Evolutionary conservation across 2,329 filamentous ascomycete genomes (phyloP), one percentile per base, ranked within the genome.

Genomic region (Penicillium sp.): DNA sequence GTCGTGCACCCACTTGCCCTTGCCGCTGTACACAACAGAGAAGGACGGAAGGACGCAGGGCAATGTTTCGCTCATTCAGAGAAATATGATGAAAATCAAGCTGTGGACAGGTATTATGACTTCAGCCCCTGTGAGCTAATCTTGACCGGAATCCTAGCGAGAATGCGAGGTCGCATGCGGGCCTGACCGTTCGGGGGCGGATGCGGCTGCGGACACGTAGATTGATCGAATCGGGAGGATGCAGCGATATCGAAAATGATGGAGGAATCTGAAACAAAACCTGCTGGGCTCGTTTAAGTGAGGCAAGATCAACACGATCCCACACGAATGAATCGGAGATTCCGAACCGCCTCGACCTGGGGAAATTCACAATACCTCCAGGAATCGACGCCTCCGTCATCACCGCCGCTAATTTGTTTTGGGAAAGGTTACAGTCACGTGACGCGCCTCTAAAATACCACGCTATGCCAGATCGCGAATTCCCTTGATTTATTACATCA

Each of bases 381-480:
- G 39, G 45, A 50, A 45, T 50, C 41, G 39, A 48, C 41, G 42
- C 36, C 45, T 48, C 46, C 47, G 47, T 50, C 47, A 50, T 48
- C 33, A 25, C 14, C 20, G 20, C 36, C 25, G 18, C 43, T 37
- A 39, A 20, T 17, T 45, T 34, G 44, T 23, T 39, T 50, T 34
- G 30, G 44, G 45, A 16, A 30, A 14, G 18, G 26, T 20, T 31
- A 25, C 25, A 17, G 11, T 34, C 44, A 50, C 39, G 47, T 50
- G 44, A 50, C 20, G 13, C n/a, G 13, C 18, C 19, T 33, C 31
- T 39, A 39, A 32, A 31, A 20, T 11, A 18, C 8, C n/a, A 7
- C n/a, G 20, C 40, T 45, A 44, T 14, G 13, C 38, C 33, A 0
- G 11, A 23, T 35, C 8, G 0, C 7, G 41, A 8, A n/a, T n/a